Evolutionary conservation across 108 stramenopile species (phyloP).

Genomic region (Phaeodactylum tricornutum): DNA sequence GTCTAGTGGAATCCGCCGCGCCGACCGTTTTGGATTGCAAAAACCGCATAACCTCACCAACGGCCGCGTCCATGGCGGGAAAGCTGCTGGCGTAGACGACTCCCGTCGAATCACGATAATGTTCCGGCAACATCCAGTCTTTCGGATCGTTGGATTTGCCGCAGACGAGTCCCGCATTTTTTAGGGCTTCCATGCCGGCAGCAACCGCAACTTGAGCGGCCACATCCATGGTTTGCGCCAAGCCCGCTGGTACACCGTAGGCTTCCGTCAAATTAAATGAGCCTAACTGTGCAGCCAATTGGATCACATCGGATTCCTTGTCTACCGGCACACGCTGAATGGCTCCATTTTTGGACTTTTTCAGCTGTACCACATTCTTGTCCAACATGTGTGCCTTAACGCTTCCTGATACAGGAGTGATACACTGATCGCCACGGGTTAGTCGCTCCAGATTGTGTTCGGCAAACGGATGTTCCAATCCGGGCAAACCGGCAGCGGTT

Average conservation of each 20-base stretch:
- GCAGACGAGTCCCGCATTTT: constrained; percentile 83
- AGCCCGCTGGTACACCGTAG: constrained; percentile 82
- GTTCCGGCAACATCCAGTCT: constrained; percentile 86
- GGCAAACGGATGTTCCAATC: constrained; percentile 56
- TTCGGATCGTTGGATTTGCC: constrained; percentile 61
- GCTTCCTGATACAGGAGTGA: constrained; percentile 52
- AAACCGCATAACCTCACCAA: constrained; percentile 91
- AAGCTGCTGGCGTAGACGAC: constrained; percentile 93
- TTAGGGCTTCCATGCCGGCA: constrained; percentile 91
- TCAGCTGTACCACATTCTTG: constrained; percentile 87
- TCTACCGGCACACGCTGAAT: constrained; percentile 41
- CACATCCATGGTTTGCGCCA: constrained; percentile 93
- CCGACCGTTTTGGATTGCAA: constrained; percentile 81
- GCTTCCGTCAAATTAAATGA: constrained; percentile 51
- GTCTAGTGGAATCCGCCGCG: constrained; percentile 58
- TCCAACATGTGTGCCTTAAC: constrained; percentile 74
- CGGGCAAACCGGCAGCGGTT: constrained; percentile 88
- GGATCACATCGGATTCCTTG: constrained; percentile 54
- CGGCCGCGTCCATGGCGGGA: constrained; percentile 95
- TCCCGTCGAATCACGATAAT: constrained; percentile 87
- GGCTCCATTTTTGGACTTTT: constrained; percentile 58
- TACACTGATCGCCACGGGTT: constrained; percentile 73
- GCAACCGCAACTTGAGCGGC: constrained; percentile 94
- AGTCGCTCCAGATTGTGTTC: constrained; percentile 65
- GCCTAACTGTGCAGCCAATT: constrained; percentile 87